A percentile compares a stretch with the other conserved stretches of the same genome.
Evolutionary conservation across 2,329 filamentous ascomycete genomes (phyloP).

Genomic region (Coniochaeta prunicola): DNA sequence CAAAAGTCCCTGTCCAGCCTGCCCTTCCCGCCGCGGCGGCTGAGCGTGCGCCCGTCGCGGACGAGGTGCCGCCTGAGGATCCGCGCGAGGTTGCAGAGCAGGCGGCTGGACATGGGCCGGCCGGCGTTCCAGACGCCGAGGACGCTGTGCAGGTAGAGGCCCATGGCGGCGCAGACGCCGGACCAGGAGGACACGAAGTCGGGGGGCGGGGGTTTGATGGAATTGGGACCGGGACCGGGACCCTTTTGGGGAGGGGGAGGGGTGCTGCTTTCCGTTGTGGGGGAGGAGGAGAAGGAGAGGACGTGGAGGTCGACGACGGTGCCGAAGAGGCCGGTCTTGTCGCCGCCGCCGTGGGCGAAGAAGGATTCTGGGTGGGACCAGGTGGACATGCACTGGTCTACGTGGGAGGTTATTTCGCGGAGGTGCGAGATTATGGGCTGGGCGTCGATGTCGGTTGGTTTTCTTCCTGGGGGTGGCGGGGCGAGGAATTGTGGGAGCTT

Average conservation of each 20-base stretch:
- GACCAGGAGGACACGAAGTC: neutral
- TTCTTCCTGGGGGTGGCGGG: neutral
- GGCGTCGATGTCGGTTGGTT: neutral
- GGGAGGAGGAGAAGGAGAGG: neutral
- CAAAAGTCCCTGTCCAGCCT: neutral
- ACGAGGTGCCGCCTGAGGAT: neutral
- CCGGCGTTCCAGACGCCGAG: slow-evolving; percentile 1
- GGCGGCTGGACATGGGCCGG: neutral
- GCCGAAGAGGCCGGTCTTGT: neutral
- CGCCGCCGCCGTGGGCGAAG: neutral
- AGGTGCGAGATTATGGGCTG: neutral
- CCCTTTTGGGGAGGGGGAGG: no score
- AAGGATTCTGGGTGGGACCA: neutral
- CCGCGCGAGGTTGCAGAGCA: neutral
- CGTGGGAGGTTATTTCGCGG: neutral
- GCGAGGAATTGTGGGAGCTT: slow-evolving; percentile 1
- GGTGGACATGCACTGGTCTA: neutral
- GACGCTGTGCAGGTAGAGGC: slow-evolving; percentile 1
- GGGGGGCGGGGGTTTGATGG: no score
- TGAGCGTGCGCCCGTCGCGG: neutral
- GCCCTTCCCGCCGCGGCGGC: neutral
- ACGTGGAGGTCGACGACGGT: neutral
- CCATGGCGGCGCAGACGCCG: neutral
- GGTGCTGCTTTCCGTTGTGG: neutral
- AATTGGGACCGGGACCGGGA: no score